Conservation (phyloP, 441 rosid species). For the Bocquillonia castaneifolia region DNA sequence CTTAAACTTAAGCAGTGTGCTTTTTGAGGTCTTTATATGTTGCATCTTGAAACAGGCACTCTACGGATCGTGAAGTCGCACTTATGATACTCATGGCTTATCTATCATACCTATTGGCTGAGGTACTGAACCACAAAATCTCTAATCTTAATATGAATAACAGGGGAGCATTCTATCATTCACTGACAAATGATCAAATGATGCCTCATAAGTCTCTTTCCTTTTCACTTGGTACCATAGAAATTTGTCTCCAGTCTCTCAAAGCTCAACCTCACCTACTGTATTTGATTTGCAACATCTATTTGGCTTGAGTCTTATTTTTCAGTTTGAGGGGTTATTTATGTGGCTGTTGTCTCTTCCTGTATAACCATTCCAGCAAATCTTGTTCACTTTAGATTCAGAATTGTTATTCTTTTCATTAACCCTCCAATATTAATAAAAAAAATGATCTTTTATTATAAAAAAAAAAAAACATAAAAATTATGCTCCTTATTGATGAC, state of each 20-base stretch:
- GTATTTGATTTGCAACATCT: not conserved
- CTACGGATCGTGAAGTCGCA: conserved; percentile 73
- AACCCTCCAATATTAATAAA: too few species aligned
- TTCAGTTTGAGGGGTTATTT: not conserved
- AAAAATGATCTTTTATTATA: too few species aligned
- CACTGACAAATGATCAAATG: not conserved
- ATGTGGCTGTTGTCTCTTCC: not conserved
- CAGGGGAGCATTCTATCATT: not conserved
- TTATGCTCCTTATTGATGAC: too few species aligned
- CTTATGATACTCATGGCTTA: conserved; percentile 69
- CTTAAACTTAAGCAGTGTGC: not conserved
- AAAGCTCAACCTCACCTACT: not conserved
- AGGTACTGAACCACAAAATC: conserved; percentile 37
- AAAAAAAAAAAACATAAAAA: too few species aligned
- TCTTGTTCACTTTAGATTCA: not conserved
- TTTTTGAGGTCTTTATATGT: conserved; percentile 10
- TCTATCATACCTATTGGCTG: conserved; percentile 62
- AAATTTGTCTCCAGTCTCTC: not conserved
- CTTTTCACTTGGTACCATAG: not conserved
- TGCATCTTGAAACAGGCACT: conserved; percentile 45
- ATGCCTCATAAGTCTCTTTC: not conserved
- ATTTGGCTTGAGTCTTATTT: not conserved
- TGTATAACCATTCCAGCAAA: not conserved
- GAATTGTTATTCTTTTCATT: too few species aligned
- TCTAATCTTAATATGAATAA: not conserved